These are phyloP conservation scores for Colletotrichum magnum DNA, from an alignment of 2,329 filamentous ascomycete species.

Conservation along the genomic window DNA sequence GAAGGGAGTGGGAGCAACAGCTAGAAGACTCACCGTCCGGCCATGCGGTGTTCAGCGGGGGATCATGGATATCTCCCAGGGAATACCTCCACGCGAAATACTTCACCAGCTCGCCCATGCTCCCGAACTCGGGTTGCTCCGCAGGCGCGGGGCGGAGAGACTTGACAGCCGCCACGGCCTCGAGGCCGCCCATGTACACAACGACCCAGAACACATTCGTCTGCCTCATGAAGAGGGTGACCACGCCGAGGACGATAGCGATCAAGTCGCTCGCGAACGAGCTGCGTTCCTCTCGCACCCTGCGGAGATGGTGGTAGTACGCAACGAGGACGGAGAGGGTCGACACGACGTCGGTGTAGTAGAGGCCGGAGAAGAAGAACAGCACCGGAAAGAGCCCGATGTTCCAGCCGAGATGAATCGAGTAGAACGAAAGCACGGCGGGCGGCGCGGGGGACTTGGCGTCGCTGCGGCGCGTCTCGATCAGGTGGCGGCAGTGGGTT, in stretches of 20 bases:
- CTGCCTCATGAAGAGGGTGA: constrained; percentile 84
- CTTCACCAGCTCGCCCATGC: constrained; percentile 51
- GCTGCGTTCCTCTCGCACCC: constrained; percentile 53
- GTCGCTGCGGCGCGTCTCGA: constrained; percentile 58
- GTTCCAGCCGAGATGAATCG: constrained; percentile 79
- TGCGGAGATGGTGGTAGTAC: constrained; percentile 71
- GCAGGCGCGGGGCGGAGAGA: constrained; percentile 53
- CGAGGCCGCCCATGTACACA: constrained; percentile 77
- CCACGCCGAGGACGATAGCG: constrained; percentile 70
- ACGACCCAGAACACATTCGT: constrained; percentile 98
- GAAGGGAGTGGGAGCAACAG: neutral
- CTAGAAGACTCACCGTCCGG: constrained; percentile 62
- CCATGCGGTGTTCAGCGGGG: constrained; percentile 60
- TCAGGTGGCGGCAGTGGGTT: constrained; percentile 65
- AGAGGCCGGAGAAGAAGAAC: constrained; percentile 96
- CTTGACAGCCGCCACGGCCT: constrained; percentile 67
- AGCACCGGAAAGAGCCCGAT: constrained; percentile 88
- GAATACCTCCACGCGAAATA: constrained; percentile 61
- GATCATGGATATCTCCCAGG: constrained; percentile 69
- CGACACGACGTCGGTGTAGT: constrained; percentile 94
- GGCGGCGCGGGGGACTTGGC: constrained; percentile 27
- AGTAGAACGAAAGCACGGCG: constrained; percentile 54
- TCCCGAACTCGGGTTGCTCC: constrained; percentile 49
- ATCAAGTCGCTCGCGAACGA: constrained; percentile 57
- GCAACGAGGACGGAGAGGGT: constrained; percentile 80